phyloP scores from a whole-genome alignment of 768 basidiomycete species.

The Exidia glandulosa region DNA sequence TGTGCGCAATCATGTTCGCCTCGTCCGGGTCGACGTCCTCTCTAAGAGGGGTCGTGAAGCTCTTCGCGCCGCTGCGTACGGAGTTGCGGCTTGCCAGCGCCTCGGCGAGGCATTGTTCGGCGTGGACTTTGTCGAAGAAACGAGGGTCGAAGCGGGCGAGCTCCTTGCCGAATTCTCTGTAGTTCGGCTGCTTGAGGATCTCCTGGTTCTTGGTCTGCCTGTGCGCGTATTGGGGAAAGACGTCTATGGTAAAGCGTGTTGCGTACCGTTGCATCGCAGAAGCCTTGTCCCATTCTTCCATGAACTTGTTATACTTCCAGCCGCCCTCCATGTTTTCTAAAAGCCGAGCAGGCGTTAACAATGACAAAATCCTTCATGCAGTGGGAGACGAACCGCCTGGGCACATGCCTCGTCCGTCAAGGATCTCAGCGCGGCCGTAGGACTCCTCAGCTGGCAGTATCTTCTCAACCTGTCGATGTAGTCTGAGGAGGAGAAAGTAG shows the following conservation, averaged over 20 bases:
- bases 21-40: constrained; percentile 1
- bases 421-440: constrained; percentile 17
- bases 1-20: constrained; percentile 8
- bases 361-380: constrained; percentile 7
- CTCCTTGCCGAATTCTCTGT: constrained; percentile 17
- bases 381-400: constrained; percentile 9
- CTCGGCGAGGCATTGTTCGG: constrained; percentile 13
- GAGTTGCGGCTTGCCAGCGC: constrained; percentile 17
- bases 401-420: constrained; percentile 18
- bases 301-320: constrained; percentile 12
- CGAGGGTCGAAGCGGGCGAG: constrained; percentile 15
- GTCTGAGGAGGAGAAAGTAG: background rate
- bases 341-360: background rate
- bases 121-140: constrained; percentile 15
- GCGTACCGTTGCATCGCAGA: constrained; percentile 10
- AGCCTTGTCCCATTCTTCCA: constrained; percentile 14
- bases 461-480: constrained; percentile 11
- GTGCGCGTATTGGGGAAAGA: constrained; percentile 1
- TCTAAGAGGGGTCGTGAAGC: constrained; percentile 15
- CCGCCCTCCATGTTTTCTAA: constrained; percentile 19
- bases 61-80: constrained; percentile 18
- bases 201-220: constrained; percentile 17
- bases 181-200: constrained; percentile 19
- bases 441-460: constrained; percentile 19
- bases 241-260: constrained; percentile 1